Conservation (phyloP, 1,284 basidiomycete genomes). For the Ceratobasidium theobromae region DNA sequence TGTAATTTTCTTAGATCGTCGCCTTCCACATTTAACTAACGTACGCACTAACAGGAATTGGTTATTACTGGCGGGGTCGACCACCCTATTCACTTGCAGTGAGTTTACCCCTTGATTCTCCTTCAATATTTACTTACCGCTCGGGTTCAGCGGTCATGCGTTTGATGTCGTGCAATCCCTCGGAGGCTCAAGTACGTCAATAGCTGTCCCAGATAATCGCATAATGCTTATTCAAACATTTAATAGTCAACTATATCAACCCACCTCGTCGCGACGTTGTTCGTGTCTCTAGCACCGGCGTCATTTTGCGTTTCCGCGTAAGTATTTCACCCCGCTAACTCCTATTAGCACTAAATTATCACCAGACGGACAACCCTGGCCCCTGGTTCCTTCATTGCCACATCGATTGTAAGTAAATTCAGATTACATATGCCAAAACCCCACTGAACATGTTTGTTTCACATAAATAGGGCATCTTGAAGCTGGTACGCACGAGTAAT, state of each 20-base stretch:
- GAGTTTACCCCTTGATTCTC: background rate
- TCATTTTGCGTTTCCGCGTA: constrained; percentile 20
- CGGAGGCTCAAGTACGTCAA: constrained; percentile 11
- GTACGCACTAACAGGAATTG: background rate
- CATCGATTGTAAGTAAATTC: constrained; percentile 21
- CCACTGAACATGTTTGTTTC: background rate
- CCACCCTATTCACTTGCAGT: constrained; percentile 28
- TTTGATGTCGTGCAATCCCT: constrained; percentile 30
- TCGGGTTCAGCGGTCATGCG: background rate
- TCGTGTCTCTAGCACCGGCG: constrained; percentile 15
- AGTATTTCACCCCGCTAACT: background rate
- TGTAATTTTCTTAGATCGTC: background rate
- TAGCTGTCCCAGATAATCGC: background rate
- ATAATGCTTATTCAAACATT: background rate
- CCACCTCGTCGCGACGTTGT: constrained; percentile 30
- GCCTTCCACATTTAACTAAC: background rate
- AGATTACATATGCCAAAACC: background rate
- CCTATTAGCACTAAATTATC: background rate
- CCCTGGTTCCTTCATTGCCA: constrained; percentile 67
- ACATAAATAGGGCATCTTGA: constrained; percentile 16
- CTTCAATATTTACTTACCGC: background rate
- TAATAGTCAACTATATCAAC: constrained; percentile 22
- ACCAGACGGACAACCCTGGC: constrained; percentile 74
- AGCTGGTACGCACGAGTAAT: constrained; percentile 11
- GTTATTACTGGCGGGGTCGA: constrained; percentile 24